A percentile compares a stretch with the other conserved stretches of the same genome.
phyloP scores from a whole-genome alignment of 768 basidiomycete species.

The Termitomyces sp. region DNA sequence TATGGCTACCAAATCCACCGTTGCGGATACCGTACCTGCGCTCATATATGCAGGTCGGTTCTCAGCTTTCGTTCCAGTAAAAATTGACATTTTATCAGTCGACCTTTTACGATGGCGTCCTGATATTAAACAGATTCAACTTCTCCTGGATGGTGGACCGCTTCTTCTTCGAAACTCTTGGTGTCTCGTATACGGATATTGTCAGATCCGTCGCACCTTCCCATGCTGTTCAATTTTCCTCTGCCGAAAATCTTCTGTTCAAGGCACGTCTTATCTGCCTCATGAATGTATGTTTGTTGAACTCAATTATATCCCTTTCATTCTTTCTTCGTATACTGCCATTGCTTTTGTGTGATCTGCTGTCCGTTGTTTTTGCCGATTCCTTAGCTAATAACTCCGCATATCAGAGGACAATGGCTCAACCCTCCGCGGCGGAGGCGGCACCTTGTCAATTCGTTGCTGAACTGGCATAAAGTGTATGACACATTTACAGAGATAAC shows the following conservation, averaged over 20 bases:
- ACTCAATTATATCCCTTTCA: neutral
- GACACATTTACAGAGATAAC: constrained; percentile 34
- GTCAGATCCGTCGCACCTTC: constrained; percentile 28
- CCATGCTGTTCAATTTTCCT: constrained; percentile 32
- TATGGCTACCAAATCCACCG: constrained; percentile 37
- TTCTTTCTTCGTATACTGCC: neutral
- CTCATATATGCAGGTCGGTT: constrained; percentile 53
- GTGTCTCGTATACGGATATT: constrained; percentile 45
- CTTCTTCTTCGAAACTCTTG: constrained; percentile 61
- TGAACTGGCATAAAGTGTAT: constrained; percentile 65
- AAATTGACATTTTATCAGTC: constrained; percentile 30
- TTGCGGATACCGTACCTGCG: constrained; percentile 52
- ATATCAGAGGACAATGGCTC: constrained; percentile 57
- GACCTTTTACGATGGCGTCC: constrained; percentile 49
- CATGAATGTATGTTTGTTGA: neutral
- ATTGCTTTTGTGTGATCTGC: neutral
- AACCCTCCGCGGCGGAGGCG: constrained; percentile 67
- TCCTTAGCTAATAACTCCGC: constrained; percentile 49
- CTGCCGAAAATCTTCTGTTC: constrained; percentile 38
- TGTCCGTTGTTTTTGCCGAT: constrained; percentile 2
- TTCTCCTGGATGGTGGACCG: constrained; percentile 53
- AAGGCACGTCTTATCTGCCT: constrained; percentile 26
- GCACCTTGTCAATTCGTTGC: constrained; percentile 53
- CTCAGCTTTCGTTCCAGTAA: neutral
- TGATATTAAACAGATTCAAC: constrained; percentile 45